Base-by-base conservation (phyloP, 495 filamentous ascomycete genomes). In the Lasiosphaeria hispida region DNA sequence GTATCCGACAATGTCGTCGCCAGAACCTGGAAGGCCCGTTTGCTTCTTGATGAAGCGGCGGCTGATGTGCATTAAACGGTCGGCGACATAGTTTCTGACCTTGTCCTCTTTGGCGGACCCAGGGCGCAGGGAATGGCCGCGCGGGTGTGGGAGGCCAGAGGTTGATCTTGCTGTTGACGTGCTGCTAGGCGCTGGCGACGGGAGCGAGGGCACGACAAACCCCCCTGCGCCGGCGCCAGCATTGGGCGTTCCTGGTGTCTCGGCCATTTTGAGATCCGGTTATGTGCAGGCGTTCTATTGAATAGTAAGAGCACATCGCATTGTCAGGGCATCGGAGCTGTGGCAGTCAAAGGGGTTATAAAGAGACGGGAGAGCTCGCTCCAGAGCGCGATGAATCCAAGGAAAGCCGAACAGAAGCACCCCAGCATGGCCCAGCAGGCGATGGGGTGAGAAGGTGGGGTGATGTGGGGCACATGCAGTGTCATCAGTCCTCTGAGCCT, bases 101-200 rank as follows among this genome's bases (percentile, higher is more conserved):
- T 80, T 76, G 54, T 84, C 85, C 69, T 96, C 92, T 68, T 92
- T 94, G 7, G 73, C 68, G 0, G 88, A 88, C 1, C 92, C 92
- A 0, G 88, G 72, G 33, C 77, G 80, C 7, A 95, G 73, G 0
- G 90, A 85, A 15, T 80, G 78, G 18, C 75, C 69, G 54, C 90
- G 84, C 3, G 86, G 85, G 48, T 80, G 80, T 1, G 89, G 89
- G 4, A 93, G 78, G 4, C 64, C 59, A 0, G 79, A 71, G 5
- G 69, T 63, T 0, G 69, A 70, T 64, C 35, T 43, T 14, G 54
- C 35, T 3, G 63, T 73, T n/a, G 81, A 78, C 18, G 80, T 66
- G 73, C 33, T 72, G 34, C 81, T 82, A 7, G 78, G 77, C 1
- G 85, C 75, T 7, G 86, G 83, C 1, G 84, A 84, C 0, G 80